Percentiles rank a stretch among this genome's conserved stretches.
These are phyloP conservation scores for Blastocystis sp. DNA, from an alignment of 352 stramenopile species.

Conservation along the genomic window DNA sequence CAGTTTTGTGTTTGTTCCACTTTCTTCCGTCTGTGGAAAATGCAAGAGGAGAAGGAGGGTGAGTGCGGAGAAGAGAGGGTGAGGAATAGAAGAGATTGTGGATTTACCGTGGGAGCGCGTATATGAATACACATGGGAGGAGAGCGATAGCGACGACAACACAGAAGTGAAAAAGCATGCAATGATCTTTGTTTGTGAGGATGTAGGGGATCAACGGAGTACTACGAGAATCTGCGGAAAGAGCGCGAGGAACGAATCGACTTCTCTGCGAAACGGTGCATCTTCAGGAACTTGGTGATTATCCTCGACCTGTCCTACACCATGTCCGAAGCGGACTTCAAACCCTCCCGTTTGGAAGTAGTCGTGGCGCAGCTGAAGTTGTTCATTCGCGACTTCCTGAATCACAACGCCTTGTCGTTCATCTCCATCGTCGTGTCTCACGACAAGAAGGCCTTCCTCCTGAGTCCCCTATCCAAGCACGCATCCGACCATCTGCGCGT, in stretches of 20 bases:
- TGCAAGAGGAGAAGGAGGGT: neutral
- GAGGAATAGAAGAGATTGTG: conserved; percentile 45
- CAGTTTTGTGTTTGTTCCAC: neutral
- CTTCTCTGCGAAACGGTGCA: conserved; percentile 29
- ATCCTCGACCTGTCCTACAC: conserved; percentile 59
- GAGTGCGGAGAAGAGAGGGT: neutral
- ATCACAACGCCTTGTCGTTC: conserved; percentile 56
- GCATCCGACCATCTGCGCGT: conserved; percentile 39
- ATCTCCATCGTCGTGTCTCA: conserved; percentile 61
- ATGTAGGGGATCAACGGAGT: conserved; percentile 4
- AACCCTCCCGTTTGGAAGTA: conserved; percentile 57
- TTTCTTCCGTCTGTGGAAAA: neutral
- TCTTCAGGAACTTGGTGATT: conserved; percentile 49
- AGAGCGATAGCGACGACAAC: conserved; percentile 34
- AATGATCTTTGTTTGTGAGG: neutral
- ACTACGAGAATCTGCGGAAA: neutral
- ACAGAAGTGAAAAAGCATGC: neutral
- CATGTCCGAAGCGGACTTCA: conserved; percentile 53
- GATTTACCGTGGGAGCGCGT: conserved; percentile 48
- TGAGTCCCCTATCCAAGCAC: conserved; percentile 31
- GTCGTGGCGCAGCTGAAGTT: conserved; percentile 46
- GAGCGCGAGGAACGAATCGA: conserved; percentile 51
- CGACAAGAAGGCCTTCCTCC: conserved; percentile 39
- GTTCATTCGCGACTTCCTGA: conserved; percentile 48
- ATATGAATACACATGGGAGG: conserved; percentile 45